Base-by-base conservation (phyloP, 805 yeast genomes). In the Tetrapisispora taiwanensis region DNA sequence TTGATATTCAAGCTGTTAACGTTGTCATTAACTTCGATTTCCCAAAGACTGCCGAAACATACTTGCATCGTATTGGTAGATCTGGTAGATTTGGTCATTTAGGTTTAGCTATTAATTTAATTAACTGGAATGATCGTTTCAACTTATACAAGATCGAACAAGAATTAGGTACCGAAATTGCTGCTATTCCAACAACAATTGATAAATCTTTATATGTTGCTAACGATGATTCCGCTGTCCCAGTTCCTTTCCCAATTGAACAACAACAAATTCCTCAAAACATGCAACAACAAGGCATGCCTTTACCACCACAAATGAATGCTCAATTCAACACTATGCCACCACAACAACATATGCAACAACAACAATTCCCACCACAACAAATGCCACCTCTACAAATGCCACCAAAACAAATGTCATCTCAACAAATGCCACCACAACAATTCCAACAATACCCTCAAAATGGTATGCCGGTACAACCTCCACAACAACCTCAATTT, bases 11-110 rank as follows among this genome's bases (percentile, higher is more conserved):
- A 68, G 97, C 97, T 7, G 98, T 92, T 52, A 92, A 92, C 62
- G 97, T 92, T 39, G 98, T 92, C 41, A 85, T 92, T 58, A 92
- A 92, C 70, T 92, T 92, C 64, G 98, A 92, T 66, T 92, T 92
- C 82, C 98, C 98, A 49, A 90, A 90, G 66, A 87, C 83, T 43
- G 97, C 97, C 7, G 98, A 92, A 67, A 92, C 97, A 34, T 92
- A 92, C 64, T 75, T 92, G 56, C 98, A 92, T 71, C 84, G 97
- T 75, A 92, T 90, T 56, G 97, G 97, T 75, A 87, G 98, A 73
- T 88, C 97, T 7, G 97, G 98, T 54, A 85, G 98, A 74, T 92
- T 86, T 60, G 98, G 98, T 53, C 98, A 92, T 65, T 78, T 89
- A 61, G 98, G 98, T 74, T 75, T 92, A 62, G 98, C 98, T 28